Conservation (phyloP, 1,284 basidiomycete species). For the Ganoderma resinaceum region DNA sequence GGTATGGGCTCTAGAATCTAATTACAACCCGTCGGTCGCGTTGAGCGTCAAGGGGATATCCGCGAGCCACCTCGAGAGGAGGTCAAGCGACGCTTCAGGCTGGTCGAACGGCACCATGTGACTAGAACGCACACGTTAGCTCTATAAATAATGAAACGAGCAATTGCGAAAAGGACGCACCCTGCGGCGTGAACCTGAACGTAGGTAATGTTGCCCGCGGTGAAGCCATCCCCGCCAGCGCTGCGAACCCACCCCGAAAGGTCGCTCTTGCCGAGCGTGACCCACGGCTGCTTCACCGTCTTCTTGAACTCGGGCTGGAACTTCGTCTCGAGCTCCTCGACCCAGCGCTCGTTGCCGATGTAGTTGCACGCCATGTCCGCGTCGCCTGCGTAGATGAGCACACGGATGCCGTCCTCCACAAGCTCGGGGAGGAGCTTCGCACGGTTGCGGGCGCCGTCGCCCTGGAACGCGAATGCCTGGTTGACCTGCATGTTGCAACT, state of each 20-base stretch:
- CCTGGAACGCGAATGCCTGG: constrained; percentile 73
- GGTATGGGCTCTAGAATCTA: not conserved
- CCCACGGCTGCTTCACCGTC: constrained; percentile 61
- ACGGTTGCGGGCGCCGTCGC: constrained; percentile 84
- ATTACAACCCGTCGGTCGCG: constrained; percentile 13
- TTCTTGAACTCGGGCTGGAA: constrained; percentile 72
- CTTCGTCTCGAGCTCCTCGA: constrained; percentile 65
- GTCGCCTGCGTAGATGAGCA: constrained; percentile 88
- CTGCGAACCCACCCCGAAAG: constrained; percentile 64
- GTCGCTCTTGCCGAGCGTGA: constrained; percentile 51
- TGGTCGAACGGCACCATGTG: constrained; percentile 41
- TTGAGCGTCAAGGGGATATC: constrained; percentile 32
- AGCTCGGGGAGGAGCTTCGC: constrained; percentile 79
- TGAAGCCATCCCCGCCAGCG: constrained; percentile 64
- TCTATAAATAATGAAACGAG: not conserved
- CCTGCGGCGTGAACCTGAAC: constrained; percentile 78
- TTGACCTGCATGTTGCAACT: constrained; percentile 71
- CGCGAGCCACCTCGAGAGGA: constrained; percentile 34
- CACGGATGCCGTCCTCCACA: constrained; percentile 76
- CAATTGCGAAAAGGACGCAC: constrained; percentile 48
- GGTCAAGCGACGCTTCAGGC: constrained; percentile 37
- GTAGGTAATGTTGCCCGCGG: constrained; percentile 80
- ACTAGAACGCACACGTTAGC: constrained; percentile 16
- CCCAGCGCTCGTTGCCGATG: constrained; percentile 79
- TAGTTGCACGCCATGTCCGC: constrained; percentile 86